Conservation (phyloP, 345 rosid genomes). For the Camelina neglecta region DNA sequence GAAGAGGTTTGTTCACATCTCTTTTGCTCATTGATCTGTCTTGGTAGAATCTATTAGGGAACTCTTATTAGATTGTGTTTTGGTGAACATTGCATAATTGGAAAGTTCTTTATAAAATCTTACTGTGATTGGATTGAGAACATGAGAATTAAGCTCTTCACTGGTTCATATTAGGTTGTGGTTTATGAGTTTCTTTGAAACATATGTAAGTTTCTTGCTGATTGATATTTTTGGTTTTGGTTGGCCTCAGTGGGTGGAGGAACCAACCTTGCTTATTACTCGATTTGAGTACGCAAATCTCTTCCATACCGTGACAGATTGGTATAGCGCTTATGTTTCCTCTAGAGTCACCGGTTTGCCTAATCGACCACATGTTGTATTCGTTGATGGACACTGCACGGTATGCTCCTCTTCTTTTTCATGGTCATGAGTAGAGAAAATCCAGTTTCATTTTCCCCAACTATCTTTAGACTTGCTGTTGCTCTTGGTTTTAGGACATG, state of each 20-base stretch:
- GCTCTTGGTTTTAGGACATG: constrained; percentile 4
- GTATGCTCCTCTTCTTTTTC: constrained; percentile 49
- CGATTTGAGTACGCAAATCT: constrained; percentile 91
- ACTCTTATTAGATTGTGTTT: constrained; percentile 6
- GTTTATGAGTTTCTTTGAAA: constrained; percentile 34
- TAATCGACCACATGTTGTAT: constrained; percentile 79
- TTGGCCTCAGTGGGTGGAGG: constrained; percentile 82
- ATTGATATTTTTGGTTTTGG: constrained; percentile 26
- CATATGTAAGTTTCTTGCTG: constrained; percentile 1
- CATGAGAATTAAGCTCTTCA: neutral
- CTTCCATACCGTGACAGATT: constrained; percentile 91
- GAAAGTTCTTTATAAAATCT: constrained; percentile 11
- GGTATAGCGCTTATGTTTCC: constrained; percentile 89
- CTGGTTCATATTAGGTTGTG: constrained; percentile 15
- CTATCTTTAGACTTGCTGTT: neutral
- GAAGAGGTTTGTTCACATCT: constrained; percentile 60
- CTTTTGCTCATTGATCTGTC: neutral
- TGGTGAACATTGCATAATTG: constrained; percentile 4
- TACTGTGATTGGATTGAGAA: constrained; percentile 12
- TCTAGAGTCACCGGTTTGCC: constrained; percentile 88
- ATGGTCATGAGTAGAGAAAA: neutral
- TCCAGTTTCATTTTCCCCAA: constrained; percentile 1
- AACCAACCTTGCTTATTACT: constrained; percentile 75
- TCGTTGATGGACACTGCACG: constrained; percentile 85
- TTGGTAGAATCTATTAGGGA: too few relatives aligned